These are phyloP conservation scores for Schizonepeta tenuifolia DNA, from an alignment of 257 asterid species.

Conservation along the genomic window DNA sequence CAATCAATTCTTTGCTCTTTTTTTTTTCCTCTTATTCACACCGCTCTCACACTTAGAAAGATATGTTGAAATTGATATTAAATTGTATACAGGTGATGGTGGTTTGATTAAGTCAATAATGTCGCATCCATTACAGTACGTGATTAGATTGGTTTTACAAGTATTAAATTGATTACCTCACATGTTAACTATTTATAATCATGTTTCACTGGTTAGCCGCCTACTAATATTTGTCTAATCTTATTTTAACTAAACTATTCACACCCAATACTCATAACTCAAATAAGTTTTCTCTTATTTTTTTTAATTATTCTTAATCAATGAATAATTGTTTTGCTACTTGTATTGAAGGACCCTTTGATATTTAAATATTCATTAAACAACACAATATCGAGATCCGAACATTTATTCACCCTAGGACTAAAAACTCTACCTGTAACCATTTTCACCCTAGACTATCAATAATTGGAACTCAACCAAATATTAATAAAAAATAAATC, in stretches of 20 bases:
- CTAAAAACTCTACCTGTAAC: no score
- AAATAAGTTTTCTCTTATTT: background rate
- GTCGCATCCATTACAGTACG: slow-evolving; percentile 4
- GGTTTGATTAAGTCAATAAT: slow-evolving; percentile 27
- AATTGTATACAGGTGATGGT: slow-evolving; percentile 9
- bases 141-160: background rate
- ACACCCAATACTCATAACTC: background rate
- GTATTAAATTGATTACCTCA: background rate
- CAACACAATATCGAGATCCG: no score
- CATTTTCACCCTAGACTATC: no score
- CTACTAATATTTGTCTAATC: background rate
- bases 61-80: background rate
- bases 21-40: background rate
- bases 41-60: background rate
- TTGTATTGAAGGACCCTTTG: no score
- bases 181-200: background rate
- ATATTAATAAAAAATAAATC: no score
- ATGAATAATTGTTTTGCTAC: no score
- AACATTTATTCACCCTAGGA: no score
- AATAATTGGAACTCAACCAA: no score
- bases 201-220: background rate
- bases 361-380: no score
- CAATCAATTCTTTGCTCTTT: background rate
- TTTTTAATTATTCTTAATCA: background rate
- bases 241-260: background rate